phyloP scores from a whole-genome alignment of 176 grass and related monocot genomes.

The Eremochloa ophiuroides region DNA sequence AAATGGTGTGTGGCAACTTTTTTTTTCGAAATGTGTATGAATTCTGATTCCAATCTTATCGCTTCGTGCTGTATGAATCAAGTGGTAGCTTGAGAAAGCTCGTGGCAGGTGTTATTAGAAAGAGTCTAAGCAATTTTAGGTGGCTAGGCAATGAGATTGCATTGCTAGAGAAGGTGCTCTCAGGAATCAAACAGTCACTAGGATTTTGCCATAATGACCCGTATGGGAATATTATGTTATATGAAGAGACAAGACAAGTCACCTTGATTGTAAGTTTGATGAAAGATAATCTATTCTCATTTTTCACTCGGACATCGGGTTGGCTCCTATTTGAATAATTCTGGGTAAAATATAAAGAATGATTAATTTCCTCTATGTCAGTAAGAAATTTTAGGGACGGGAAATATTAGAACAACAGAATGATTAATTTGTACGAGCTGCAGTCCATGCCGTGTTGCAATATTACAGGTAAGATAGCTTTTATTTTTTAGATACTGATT shows the following conservation, averaged over 20 bases:
- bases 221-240: constrained; percentile 96
- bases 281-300: background rate
- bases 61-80: no score
- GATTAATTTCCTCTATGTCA: no score
- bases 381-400: no score
- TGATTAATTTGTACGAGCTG: background rate
- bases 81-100: no score
- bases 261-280: constrained; percentile 68
- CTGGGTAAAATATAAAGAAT: no score
- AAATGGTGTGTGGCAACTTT: no score
- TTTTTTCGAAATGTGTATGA: no score
- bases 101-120: no score
- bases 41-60: no score
- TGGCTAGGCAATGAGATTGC: no score
- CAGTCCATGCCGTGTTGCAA: background rate
- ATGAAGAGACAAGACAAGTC: constrained; percentile 81
- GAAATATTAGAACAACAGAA: no score
- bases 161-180: background rate
- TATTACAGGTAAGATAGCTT: background rate
- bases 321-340: background rate
- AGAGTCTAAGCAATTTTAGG: no score
- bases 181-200: constrained; percentile 34
- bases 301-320: background rate
- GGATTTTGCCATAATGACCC: constrained; percentile 95
- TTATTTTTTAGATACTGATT: background rate